Evolutionary conservation across 108 stramenopile genomes (phyloP).

Genomic region (Cyclotella atomus): DNA sequence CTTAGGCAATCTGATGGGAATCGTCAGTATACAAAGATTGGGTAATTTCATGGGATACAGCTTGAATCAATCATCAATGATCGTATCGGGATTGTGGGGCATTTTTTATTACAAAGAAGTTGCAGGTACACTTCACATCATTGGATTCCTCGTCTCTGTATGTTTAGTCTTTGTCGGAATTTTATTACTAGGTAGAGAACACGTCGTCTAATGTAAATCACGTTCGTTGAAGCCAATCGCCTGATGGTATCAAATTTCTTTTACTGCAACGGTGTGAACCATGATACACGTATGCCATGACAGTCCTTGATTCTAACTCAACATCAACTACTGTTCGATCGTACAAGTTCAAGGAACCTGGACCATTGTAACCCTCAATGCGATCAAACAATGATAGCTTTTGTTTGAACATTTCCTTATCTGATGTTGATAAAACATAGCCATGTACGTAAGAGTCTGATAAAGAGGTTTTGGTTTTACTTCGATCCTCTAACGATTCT

Average conservation of each 20-base stretch:
- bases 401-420: neutral
- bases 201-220: slow-evolving; percentile 8
- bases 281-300: slow-evolving; percentile 14
- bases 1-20: slow-evolving; percentile 77
- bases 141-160: slow-evolving; percentile 50
- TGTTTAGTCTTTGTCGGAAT: slow-evolving; percentile 51
- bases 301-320: neutral
- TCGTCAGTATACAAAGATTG: slow-evolving; percentile 67
- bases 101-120: slow-evolving; percentile 68
- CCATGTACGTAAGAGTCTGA: neutral
- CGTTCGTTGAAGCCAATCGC: slow-evolving; percentile 6
- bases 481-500: neutral
- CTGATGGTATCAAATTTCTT: neutral
- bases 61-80: slow-evolving; percentile 58
- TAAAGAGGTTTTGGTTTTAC: neutral
- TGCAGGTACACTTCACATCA: slow-evolving; percentile 34
- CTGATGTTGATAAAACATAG: slow-evolving; percentile 1
- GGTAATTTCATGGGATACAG: slow-evolving; percentile 84
- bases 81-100: slow-evolving; percentile 64
- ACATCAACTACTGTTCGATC: slow-evolving; percentile 18
- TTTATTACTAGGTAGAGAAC: slow-evolving; percentile 55
- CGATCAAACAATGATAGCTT: slow-evolving; percentile 8
- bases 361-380: slow-evolving; percentile 11
- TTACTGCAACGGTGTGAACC: neutral
- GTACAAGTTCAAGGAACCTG: neutral